Conservation (phyloP, 768 basidiomycete genomes). For the Mycena rosella region DNA sequence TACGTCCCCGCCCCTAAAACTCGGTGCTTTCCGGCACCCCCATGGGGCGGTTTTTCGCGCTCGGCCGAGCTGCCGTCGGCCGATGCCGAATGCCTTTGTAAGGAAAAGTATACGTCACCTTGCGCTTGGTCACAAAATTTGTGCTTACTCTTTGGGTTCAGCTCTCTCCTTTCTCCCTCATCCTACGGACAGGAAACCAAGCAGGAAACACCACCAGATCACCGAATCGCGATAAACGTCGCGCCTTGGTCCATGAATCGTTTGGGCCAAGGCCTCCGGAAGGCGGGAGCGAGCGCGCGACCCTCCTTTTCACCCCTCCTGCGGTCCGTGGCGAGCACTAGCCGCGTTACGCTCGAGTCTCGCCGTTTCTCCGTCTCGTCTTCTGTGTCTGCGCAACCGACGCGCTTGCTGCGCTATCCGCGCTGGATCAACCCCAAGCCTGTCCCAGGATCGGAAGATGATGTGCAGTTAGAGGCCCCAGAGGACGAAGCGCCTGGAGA, state of each 20-base stretch:
- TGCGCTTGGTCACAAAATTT: conserved; percentile 28
- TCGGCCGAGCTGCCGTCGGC: too few species aligned
- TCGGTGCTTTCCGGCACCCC: too few species aligned
- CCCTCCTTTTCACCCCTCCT: conserved; percentile 6
- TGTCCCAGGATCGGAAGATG: conserved; percentile 37
- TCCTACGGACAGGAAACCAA: not conserved
- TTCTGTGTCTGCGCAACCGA: conserved; percentile 42
- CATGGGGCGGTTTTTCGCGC: too few species aligned
- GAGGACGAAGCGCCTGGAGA: conserved; percentile 41
- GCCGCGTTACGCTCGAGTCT: conserved; percentile 30
- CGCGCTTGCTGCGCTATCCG: conserved; percentile 48
- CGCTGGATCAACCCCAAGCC: conserved; percentile 56
- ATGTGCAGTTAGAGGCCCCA: conserved; percentile 24
- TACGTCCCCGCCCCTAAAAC: too few species aligned
- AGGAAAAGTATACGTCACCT: too few species aligned
- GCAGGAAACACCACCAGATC: not conserved
- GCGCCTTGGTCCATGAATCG: conserved; percentile 32
- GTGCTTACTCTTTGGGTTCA: not conserved
- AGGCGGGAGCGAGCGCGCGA: conserved; percentile 10
- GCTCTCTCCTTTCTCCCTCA: not conserved
- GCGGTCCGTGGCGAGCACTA: conserved; percentile 30
- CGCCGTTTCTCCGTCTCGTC: conserved; percentile 46
- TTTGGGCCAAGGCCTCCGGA: conserved; percentile 23
- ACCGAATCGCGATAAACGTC: conserved; percentile 17
- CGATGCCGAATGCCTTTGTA: too few species aligned